Evolutionary conservation across 345 rosid genomes (phyloP).

Genomic region (Citrus inodora): DNA sequence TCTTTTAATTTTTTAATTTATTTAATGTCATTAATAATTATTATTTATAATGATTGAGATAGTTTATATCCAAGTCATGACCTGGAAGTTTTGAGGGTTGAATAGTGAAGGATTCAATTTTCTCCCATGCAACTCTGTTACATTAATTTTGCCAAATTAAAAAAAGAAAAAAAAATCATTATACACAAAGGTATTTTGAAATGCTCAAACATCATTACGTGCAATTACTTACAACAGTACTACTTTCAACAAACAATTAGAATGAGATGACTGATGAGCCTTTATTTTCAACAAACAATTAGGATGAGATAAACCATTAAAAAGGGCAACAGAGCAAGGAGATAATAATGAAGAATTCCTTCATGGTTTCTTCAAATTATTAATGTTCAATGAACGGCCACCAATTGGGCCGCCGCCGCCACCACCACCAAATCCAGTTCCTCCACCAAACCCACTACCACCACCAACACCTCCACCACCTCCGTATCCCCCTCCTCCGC

Average conservation of each 20-base stretch:
- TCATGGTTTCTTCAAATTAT: background rate
- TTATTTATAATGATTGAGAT: background rate
- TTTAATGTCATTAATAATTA: too few relatives aligned
- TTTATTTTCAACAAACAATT: background rate
- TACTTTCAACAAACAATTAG: background rate
- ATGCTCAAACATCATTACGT: background rate
- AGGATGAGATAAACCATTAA: too few relatives aligned
- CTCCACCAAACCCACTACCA: background rate
- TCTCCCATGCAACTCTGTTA: background rate
- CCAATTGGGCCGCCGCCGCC: conserved; percentile 9
- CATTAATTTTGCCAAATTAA: too few relatives aligned
- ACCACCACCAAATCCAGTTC: conserved; percentile 12
- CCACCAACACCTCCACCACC: conserved; percentile 5
- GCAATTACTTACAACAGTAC: background rate
- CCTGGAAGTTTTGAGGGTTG: background rate
- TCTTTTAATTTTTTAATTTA: accelerated
- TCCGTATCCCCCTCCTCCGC: background rate
- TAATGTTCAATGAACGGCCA: background rate
- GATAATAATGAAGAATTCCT: background rate
- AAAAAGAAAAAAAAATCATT: background rate
- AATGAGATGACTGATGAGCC: background rate
- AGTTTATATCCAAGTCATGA: background rate
- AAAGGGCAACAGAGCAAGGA: too few relatives aligned
- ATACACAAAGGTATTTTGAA: too few relatives aligned
- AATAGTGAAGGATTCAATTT: background rate